Evolutionary conservation across 1,284 basidiomycete genomes (phyloP), one percentile per base, ranked within the genome.

Genomic region (Baeospora myosura): DNA sequence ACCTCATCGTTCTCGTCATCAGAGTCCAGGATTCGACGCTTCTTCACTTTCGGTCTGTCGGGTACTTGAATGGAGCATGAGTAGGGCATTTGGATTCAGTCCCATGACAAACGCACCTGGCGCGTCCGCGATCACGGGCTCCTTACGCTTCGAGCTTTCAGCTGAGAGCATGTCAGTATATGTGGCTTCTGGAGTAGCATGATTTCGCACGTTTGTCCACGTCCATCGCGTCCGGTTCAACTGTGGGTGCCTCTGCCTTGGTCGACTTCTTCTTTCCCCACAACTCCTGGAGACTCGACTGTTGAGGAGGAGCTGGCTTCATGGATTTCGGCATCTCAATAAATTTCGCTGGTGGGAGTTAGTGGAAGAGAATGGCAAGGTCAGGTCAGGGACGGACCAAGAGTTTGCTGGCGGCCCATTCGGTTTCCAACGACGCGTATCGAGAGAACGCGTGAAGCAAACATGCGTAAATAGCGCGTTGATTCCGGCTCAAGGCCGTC

Each of bases 321-420:
- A 60, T 56, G 29, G 68, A 69, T 48, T 72, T 71, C 0, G 85
- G 80, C 78, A 85, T 82, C 40, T 71, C 66, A 49, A 88, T 76
- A 69, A 84, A 87, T 53, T 76, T 85, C 28, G 72, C 80, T 81
- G 53, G 25, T 20, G n/a, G 18, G 33, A 44, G 0, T 26, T 40
- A 22, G 18, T 22, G 6, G 16, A 5, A 7, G 8, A 38, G 33
- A 20, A 41, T 24, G 17, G 16, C 32, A 8, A 11, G 17, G 11
- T 11, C 10, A 11, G 16, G 32, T 8, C 32, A 8, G 32, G 7
- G 8, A 11, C 7, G 7, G 45, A 81, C 83, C 77, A 33, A 87
- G 68, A 2, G 84, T 85, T 59, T 79, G 78, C 59, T 87, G 83
- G 52, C 79, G 71, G 42, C 69, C 69, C 81, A 86, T 85, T 23